phyloP scores from a whole-genome alignment of 2,329 filamentous ascomycete genomes.

The Venturia effusa region DNA sequence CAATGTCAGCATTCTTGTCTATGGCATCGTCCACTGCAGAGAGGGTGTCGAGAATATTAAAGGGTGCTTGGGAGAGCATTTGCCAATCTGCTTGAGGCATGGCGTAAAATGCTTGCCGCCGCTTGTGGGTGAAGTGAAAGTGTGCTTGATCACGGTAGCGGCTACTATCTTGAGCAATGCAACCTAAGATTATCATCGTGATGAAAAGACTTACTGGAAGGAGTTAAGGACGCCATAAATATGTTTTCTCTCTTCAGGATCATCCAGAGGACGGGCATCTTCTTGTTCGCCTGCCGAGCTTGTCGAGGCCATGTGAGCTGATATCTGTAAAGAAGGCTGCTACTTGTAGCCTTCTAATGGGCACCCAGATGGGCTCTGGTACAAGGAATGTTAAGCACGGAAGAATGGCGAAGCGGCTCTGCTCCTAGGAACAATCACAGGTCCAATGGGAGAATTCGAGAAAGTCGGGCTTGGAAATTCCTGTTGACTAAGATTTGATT shows the following conservation, averaged over 20 bases:
- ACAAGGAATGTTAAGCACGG: not conserved
- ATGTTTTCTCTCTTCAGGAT: slow-evolving; percentile 71
- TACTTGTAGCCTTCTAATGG: not conserved
- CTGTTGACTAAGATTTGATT: not conserved
- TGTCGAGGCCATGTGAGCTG: not conserved
- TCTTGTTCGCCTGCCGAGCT: not conserved
- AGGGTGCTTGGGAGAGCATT: slow-evolving; percentile 68
- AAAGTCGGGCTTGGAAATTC: not conserved
- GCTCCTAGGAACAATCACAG: not conserved
- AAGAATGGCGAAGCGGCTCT: not conserved
- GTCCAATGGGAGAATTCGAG: not conserved
- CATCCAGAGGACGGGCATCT: slow-evolving; percentile 23
- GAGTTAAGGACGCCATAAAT: slow-evolving; percentile 79
- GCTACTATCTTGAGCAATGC: not conserved
- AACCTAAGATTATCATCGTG: not conserved
- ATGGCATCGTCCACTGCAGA: slow-evolving; percentile 77
- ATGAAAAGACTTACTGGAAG: slow-evolving; percentile 53
- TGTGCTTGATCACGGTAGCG: slow-evolving; percentile 10
- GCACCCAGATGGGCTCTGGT: not conserved
- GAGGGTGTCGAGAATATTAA: slow-evolving; percentile 71
- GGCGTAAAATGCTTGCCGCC: slow-evolving; percentile 87
- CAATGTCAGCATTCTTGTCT: slow-evolving; percentile 74
- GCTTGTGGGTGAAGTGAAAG: slow-evolving; percentile 9
- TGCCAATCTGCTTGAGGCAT: slow-evolving; percentile 76
- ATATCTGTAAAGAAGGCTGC: no score